Evolutionary conservation across 345 rosid species (phyloP), one percentile per base, ranked within the genome.

Genomic region (Abelmoschus esculentus): DNA sequence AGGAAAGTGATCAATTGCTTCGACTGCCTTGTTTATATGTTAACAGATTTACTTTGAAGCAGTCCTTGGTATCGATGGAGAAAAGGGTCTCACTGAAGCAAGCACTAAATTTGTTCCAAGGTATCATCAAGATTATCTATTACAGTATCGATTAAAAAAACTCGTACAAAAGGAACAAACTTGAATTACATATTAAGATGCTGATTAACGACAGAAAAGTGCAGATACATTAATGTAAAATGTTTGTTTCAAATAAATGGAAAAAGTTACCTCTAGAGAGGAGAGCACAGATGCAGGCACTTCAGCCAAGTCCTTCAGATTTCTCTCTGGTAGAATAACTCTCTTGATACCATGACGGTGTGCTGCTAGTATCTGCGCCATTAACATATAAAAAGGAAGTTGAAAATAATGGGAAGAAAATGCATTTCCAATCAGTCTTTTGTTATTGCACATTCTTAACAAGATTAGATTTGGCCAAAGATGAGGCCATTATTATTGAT

Each of bases 261-360:
- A 66, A 54, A 40, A 38, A 77, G 55, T 80, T 82, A 93, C 99
- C 90, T 95, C 99, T 17, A 95, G 77, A 79, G 85, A 80, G 60
- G 91, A 75, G 32, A 95, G 87, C 75, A 95, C 98, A 71, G 89
- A 76, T 3, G 90, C 83, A 5, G 99, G 99, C 66, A 95, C 99
- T 86, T 95, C 99, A 42, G 76, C 96, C 38, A 95, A 83, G 85
- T 95, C 98, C 85, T 95, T 95, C 65, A 90, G 31, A 77, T 95
- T 95, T 83, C 96, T 88, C 83, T 90, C 93, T 0, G 99, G 98
- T 73, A 95, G 85, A 74, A 95, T 95, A 72, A 95, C 96, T 82
- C 99, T 89, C 81, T 87, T 91, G 68, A 95, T 87, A 44, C 99
- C 98, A 67, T 74, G 75, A 1, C 97, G 91, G 46, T 95, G 99